Percentiles rank a stretch among this genome's conserved stretches.
Evolutionary conservation across 257 asterid genomes (phyloP).

Genomic region (Nemophila menziesii): DNA sequence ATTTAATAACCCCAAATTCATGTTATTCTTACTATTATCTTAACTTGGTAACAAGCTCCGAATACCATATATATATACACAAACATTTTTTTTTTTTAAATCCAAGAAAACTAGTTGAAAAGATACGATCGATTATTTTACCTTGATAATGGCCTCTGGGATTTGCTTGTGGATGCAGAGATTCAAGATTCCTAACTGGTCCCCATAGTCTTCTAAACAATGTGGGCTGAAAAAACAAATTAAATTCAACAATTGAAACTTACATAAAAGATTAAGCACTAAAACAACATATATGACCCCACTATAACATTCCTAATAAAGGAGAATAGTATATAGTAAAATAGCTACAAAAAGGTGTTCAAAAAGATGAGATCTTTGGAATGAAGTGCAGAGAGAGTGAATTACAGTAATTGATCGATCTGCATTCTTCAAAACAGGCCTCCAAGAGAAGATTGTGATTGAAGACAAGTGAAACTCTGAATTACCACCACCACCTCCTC

Average conservation of each 20-base stretch:
- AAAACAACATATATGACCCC: constrained; percentile 7
- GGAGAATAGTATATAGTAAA: constrained; percentile 10
- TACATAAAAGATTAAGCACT: neutral
- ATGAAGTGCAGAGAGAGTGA: constrained; percentile 5
- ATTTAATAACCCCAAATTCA: neutral
- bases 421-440: constrained; percentile 52
- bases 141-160: constrained; percentile 77
- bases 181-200: constrained; percentile 62
- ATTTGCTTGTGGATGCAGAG: constrained; percentile 69
- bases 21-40: too few species aligned
- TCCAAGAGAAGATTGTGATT: constrained; percentile 82
- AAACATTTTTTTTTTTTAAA: too few species aligned
- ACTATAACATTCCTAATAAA: constrained; percentile 14
- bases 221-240: constrained; percentile 39
- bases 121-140: constrained; percentile 40
- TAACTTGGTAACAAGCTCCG: neutral
- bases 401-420: constrained; percentile 38
- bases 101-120: too few species aligned
- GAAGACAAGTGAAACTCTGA: constrained; percentile 72
- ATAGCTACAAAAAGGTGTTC: neutral
- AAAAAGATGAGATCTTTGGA: constrained; percentile 38
- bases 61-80: neutral
- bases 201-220: constrained; percentile 75
- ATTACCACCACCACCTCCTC: too few species aligned
- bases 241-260: constrained; percentile 5